Evolutionary conservation across 2,329 filamentous ascomycete genomes (phyloP).

Genomic region (Rhynchosporium secalis): DNA sequence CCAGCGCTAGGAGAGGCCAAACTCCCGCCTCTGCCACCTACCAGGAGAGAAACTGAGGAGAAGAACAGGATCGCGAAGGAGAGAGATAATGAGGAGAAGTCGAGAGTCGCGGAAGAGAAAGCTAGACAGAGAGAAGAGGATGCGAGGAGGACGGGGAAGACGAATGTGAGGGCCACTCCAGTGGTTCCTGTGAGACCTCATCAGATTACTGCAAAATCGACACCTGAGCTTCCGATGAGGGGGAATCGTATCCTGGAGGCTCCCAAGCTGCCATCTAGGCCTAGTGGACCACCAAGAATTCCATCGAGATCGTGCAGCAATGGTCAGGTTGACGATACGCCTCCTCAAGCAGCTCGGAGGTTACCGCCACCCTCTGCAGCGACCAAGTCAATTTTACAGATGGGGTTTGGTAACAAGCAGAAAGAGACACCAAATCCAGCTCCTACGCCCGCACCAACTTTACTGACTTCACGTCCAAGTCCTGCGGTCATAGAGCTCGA

Average conservation of each 20-base stretch:
- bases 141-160: conserved; percentile 38
- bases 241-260: conserved; percentile 28
- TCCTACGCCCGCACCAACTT: conserved; percentile 23
- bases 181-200: conserved; percentile 37
- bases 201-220: conserved; percentile 41
- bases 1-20: conserved; percentile 57
- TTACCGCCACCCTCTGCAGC: conserved; percentile 29
- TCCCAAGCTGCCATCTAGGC: conserved; percentile 36
- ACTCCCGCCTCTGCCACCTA: conserved; percentile 58
- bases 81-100: conserved; percentile 35
- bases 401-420: conserved; percentile 36
- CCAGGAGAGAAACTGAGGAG: conserved; percentile 53
- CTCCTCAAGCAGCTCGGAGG: conserved; percentile 27
- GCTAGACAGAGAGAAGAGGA: conserved; percentile 42
- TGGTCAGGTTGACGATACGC: conserved; percentile 19
- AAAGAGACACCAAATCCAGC: conserved; percentile 29
- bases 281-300: conserved; percentile 48
- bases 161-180: conserved; percentile 43
- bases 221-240: conserved; percentile 41
- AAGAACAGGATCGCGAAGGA: conserved; percentile 46
- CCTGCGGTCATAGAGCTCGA: conserved; percentile 74
- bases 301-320: conserved; percentile 35
- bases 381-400: conserved; percentile 28
- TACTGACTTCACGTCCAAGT: conserved; percentile 18
- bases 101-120: conserved; percentile 51